Evolutionary conservation across 495 filamentous ascomycete genomes (phyloP), one percentile per base, ranked within the genome.

Genomic region (Podospora australis): DNA sequence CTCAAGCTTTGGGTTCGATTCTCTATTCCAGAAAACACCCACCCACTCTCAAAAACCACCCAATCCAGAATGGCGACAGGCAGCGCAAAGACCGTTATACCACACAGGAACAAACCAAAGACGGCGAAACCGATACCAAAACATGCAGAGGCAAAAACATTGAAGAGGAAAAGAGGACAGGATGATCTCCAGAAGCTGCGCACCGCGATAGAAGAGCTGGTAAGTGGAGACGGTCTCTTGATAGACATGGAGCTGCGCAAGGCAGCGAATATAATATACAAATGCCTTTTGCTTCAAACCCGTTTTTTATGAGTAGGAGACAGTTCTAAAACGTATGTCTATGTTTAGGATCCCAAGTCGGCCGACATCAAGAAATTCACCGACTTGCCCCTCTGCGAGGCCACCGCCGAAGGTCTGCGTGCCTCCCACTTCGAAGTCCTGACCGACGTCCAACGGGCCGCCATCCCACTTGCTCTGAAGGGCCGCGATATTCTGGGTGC

Each of bases 401-500:
- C 86, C n/a, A 97, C 92, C 2, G 70, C 80, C 7, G 74, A 72
- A 8, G 92, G 94, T 20, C 78, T 99, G 25, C 74, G 88, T 48
- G 75, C 84, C n/a, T 87, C 84, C 6, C 88, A 96, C 62, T 99
- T 87, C 74, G 86, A 90, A 62, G 81, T 78, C 13, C 72, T 96
- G 42, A 99, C 94, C 30, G 89, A 95, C 50, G 89, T 99, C 55
- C 92, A 99, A 66, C 80, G 80, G 28, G 83, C 82, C 64, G 88
- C 89, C 16, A 84, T 99, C 56, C 87, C 84, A 6, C 74, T 85
- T 42, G 90, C 86, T 4, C 74, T 99, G 48, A 88, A 94, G 68
- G 90, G 88, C 42, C 70, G 73, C 19, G 94, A 99, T 60, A 84
- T 96, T 26, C 84, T 99, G 42, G 92, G 92, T 34, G 92, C 94